Conservation (phyloP, 2,329 filamentous ascomycete species). For the Aspergillus sp. region DNA sequence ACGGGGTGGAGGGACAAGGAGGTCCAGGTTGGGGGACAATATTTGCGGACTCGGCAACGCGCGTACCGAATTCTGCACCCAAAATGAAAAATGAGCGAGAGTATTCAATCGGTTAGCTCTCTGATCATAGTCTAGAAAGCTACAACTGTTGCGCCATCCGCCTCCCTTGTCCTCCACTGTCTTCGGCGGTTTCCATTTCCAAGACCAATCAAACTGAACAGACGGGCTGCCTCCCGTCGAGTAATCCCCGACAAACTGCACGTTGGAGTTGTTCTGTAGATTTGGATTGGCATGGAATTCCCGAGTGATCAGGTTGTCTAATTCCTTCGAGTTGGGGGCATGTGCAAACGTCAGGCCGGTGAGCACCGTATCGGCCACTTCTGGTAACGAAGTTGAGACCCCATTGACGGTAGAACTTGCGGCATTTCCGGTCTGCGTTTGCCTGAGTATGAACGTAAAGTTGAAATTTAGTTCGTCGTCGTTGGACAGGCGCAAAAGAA, state of each 20-base stretch:
- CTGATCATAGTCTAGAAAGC: conserved; percentile 96
- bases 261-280: conserved; percentile 94
- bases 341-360: conserved; percentile 91
- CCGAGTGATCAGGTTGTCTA: conserved; percentile 89
- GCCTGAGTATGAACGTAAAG: conserved; percentile 81
- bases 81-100: conserved; percentile 90
- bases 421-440: conserved; percentile 47
- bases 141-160: conserved; percentile 95
- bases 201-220: conserved; percentile 89
- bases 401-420: conserved; percentile 53
- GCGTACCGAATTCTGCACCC: conserved; percentile 69
- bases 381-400: conserved; percentile 51
- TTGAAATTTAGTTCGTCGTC: conserved; percentile 92
- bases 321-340: conserved; percentile 78
- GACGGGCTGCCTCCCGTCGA: conserved; percentile 78
- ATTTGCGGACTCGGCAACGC: conserved; percentile 56
- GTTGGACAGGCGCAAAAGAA: conserved; percentile 82
- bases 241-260: conserved; percentile 91
- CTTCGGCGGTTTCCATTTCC: conserved; percentile 95
- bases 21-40: conserved; percentile 70
- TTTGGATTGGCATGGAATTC: conserved; percentile 98
- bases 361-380: conserved; percentile 69
- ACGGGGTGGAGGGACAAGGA: conserved; percentile 67
- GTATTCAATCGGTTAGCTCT: conserved; percentile 85
- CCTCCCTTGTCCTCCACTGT: conserved; percentile 75